Evolutionary conservation across 2,329 filamentous ascomycete species (phyloP).

Genomic region (Fusarium floridanum): DNA sequence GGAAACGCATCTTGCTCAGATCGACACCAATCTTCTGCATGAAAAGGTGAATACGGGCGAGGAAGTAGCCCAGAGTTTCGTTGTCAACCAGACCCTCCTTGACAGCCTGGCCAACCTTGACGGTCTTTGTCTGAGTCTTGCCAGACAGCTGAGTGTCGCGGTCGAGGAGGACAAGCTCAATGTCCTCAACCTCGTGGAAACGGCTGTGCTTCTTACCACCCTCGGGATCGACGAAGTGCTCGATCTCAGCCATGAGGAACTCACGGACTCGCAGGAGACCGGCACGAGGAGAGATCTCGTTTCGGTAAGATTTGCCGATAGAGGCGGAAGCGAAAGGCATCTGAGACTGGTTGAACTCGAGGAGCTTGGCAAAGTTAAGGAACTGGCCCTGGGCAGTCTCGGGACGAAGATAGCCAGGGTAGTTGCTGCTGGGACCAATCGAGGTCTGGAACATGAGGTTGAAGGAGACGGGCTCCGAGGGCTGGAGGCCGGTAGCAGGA

Average conservation of each 20-base stretch:
- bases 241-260: constrained; percentile 99
- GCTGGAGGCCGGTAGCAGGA: constrained; percentile 81
- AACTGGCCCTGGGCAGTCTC: constrained; percentile 99
- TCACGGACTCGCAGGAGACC: constrained; percentile 95
- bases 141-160: constrained; percentile 88
- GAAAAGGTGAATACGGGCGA: constrained; percentile 93
- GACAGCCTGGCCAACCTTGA: constrained; percentile 89
- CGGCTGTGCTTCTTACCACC: constrained; percentile 94
- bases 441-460: constrained; percentile 99
- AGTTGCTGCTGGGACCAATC: constrained; percentile 92
- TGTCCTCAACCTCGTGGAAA: constrained; percentile 86
- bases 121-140: constrained; percentile 79
- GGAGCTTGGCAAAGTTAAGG: constrained; percentile 94
- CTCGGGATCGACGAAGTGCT: constrained; percentile 96
- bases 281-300: constrained; percentile 94
- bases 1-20: constrained; percentile 88
- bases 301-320: constrained; percentile 97
- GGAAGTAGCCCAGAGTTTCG: constrained; percentile 97
- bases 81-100: constrained; percentile 88
- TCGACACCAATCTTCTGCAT: constrained; percentile 90
- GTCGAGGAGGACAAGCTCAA: constrained; percentile 87
- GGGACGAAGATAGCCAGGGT: constrained; percentile 86
- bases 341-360: constrained; percentile 93
- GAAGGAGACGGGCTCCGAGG: constrained; percentile 87
- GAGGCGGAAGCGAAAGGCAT: constrained; percentile 99